Conservation (phyloP, 164 flowering plant genomes). For the Annona cherimola region DNA sequence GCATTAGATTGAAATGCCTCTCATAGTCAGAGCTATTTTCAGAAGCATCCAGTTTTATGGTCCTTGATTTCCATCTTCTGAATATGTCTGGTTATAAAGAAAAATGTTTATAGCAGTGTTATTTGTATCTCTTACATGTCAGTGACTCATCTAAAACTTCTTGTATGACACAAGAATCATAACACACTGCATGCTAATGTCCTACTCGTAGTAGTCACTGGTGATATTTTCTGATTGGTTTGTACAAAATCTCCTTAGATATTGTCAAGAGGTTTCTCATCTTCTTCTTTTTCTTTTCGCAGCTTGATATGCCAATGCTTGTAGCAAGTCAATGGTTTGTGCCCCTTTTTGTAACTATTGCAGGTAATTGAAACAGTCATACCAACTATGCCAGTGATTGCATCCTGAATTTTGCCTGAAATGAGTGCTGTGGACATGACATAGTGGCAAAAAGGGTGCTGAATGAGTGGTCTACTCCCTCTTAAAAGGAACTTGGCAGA, state of each 20-base stretch:
- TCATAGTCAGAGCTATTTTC: too few species aligned
- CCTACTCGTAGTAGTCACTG: too few species aligned
- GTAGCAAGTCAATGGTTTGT: constrained; percentile 76
- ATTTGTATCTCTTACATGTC: background rate
- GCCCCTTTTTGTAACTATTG: constrained; percentile 53
- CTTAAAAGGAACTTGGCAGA: background rate
- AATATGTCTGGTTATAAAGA: background rate
- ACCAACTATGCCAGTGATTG: background rate
- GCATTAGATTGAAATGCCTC: background rate
- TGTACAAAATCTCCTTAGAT: background rate
- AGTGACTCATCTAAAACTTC: background rate
- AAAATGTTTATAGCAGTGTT: background rate
- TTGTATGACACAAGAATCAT: background rate
- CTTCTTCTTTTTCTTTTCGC: constrained; percentile 19
- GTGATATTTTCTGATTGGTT: too few species aligned
- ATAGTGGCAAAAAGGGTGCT: background rate
- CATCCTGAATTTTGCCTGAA: background rate
- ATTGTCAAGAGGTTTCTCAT: background rate
- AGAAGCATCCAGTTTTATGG: too few species aligned
- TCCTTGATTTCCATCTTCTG: background rate
- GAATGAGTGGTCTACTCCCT: background rate
- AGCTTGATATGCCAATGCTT: constrained; percentile 65
- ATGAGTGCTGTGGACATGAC: background rate
- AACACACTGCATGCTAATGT: too few species aligned
- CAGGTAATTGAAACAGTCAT: constrained; percentile 40